These are phyloP conservation scores for Aspergillus novofumigatus DNA, from an alignment of 2,329 filamentous ascomycete species.

Conservation along the genomic window DNA sequence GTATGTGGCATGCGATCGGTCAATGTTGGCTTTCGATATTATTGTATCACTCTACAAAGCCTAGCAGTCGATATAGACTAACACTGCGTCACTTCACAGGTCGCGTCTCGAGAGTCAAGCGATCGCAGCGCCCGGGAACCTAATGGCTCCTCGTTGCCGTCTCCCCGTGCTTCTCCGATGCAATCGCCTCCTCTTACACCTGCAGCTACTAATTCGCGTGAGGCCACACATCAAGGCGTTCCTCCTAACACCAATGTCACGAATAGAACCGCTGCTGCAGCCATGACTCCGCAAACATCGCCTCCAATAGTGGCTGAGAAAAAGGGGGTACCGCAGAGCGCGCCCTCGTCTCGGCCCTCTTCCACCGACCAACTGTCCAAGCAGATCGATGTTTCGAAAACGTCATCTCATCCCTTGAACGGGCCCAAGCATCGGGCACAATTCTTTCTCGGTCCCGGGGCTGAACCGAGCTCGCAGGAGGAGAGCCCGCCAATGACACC, in stretches of 20 bases:
- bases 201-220: constrained; percentile 64
- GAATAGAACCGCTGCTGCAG: constrained; percentile 28
- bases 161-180: constrained; percentile 67
- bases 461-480: constrained; percentile 54
- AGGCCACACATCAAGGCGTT: constrained; percentile 39
- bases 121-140: constrained; percentile 55
- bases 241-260: constrained; percentile 29
- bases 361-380: constrained; percentile 41
- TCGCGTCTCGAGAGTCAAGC: constrained; percentile 54
- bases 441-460: constrained; percentile 55
- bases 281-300: constrained; percentile 54
- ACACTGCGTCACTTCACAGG: constrained; percentile 21
- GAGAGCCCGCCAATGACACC: constrained; percentile 60
- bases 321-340: constrained; percentile 28
- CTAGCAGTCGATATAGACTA: constrained; percentile 2
- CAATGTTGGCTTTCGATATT: background rate
- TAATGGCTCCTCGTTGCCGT: constrained; percentile 60
- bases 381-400: constrained; percentile 42
- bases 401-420: constrained; percentile 40
- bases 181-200: constrained; percentile 89
- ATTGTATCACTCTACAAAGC: constrained; percentile 2
- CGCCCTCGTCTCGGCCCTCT: constrained; percentile 37
- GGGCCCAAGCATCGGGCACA: constrained; percentile 48
- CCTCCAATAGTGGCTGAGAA: constrained; percentile 40
- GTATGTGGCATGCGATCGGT: constrained; percentile 28